These are phyloP conservation scores for Pleomassaria siparia DNA, from an alignment of 2,329 filamentous ascomycete species.

Conservation along the genomic window DNA sequence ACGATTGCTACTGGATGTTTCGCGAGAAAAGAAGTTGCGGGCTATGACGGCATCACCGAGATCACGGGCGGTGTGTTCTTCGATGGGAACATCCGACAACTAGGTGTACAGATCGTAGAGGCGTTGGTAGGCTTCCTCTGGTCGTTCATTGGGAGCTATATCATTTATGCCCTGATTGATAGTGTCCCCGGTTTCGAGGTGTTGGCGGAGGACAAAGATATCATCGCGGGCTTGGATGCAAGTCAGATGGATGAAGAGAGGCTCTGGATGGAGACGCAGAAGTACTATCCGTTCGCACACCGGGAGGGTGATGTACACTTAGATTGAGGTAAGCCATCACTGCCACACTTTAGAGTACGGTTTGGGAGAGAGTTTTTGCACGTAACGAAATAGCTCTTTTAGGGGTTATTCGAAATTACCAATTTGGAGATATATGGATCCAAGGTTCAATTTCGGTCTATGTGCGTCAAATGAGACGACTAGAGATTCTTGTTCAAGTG, in stretches of 20 bases:
- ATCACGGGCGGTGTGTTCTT: slow-evolving; percentile 56
- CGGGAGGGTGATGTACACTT: slow-evolving; percentile 29
- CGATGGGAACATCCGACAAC: slow-evolving; percentile 54
- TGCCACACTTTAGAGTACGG: no score
- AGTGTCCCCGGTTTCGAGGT: slow-evolving; percentile 57
- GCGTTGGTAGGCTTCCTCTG: slow-evolving; percentile 55
- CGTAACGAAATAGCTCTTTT: no score
- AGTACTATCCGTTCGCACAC: slow-evolving; percentile 40
- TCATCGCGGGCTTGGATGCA: slow-evolving; percentile 53
- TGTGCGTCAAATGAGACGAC: no score
- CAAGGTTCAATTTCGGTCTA: no score
- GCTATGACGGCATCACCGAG: slow-evolving; percentile 54
- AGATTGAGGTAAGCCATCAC: slow-evolving; percentile 18
- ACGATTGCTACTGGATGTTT: slow-evolving; percentile 56
- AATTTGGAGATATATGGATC: no score
- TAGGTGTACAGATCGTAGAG: slow-evolving; percentile 55
- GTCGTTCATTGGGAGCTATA: slow-evolving; percentile 53
- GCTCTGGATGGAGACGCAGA: slow-evolving; percentile 38
- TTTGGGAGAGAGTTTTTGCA: no score
- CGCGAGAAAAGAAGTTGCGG: slow-evolving; percentile 54
- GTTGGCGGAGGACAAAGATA: slow-evolving; percentile 52
- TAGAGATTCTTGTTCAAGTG: no score
- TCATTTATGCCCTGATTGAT: slow-evolving; percentile 54
- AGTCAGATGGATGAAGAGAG: slow-evolving; percentile 54
- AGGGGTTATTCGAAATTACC: no score